Percentiles rank a stretch among this genome's conserved stretches.
phyloP scores from a whole-genome alignment of 2,329 filamentous ascomycete genomes.

The Lasiodiplodia sp. region DNA sequence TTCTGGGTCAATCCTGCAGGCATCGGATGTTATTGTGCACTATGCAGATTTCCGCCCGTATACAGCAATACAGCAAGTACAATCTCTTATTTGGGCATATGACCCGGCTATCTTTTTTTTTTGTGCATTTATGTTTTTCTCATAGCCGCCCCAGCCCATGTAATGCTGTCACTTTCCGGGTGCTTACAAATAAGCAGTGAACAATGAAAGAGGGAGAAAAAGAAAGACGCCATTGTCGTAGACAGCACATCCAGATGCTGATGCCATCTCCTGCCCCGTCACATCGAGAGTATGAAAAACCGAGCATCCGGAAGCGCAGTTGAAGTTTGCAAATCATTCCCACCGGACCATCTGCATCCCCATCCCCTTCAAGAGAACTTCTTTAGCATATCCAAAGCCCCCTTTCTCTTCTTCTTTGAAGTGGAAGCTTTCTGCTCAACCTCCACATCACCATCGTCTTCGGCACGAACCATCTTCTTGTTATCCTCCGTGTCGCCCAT shows the following conservation, averaged over 20 bases:
- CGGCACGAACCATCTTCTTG: neutral
- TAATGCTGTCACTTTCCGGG: neutral
- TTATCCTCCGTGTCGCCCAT: neutral
- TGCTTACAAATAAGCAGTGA: neutral
- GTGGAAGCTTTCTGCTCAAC: conserved; percentile 1
- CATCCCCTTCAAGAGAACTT: conserved; percentile 8
- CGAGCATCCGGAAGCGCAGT: neutral
- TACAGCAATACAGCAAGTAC: neutral
- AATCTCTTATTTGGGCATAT: neutral
- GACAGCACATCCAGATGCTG: neutral
- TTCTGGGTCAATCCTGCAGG: no score
- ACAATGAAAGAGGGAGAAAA: neutral
- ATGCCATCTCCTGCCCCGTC: neutral
- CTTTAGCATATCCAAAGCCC: conserved; percentile 1
- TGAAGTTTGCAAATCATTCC: neutral
- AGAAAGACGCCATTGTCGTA: neutral
- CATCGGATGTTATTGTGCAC: neutral
- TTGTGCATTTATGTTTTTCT: neutral
- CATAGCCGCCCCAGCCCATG: neutral
- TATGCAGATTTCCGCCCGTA: neutral
- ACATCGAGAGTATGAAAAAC: neutral
- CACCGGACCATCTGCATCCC: neutral
- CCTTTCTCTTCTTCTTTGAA: neutral
- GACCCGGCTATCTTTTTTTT: neutral
- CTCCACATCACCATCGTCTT: neutral